A percentile compares a stretch with the other conserved stretches of the same genome.
Conservation (phyloP, 345 rosid genomes). For the Atalantia buxifolia region DNA sequence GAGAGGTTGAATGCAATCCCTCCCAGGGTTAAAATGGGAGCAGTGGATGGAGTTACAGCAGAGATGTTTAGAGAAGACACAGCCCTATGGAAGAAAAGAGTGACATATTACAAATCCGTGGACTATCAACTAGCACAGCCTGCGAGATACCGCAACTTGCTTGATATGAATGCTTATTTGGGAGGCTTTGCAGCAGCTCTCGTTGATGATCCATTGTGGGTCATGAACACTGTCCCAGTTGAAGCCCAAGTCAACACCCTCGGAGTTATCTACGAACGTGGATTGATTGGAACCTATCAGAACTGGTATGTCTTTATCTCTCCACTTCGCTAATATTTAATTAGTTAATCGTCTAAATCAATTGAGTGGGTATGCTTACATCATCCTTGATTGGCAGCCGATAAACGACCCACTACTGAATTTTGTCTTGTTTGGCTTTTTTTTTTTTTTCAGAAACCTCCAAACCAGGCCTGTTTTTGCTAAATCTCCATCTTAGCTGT, state of each 20-base stretch:
- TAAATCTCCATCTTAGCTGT: too few species aligned
- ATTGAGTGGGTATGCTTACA: neutral
- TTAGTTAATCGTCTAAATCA: neutral
- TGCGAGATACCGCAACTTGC: slow-evolving; percentile 85
- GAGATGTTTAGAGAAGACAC: slow-evolving; percentile 49
- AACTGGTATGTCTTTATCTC: slow-evolving; percentile 50
- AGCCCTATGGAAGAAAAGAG: slow-evolving; percentile 67
- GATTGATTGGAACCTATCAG: slow-evolving; percentile 89
- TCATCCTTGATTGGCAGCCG: neutral
- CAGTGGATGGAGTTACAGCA: slow-evolving; percentile 49
- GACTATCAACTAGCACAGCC: slow-evolving; percentile 57
- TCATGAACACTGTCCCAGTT: slow-evolving; percentile 73
- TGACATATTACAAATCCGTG: slow-evolving; percentile 61
- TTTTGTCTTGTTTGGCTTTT: neutral
- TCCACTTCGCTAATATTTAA: neutral
- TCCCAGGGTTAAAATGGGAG: slow-evolving; percentile 67
- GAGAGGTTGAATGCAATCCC: slow-evolving; percentile 66
- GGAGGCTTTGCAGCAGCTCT: slow-evolving; percentile 92
- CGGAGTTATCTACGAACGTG: slow-evolving; percentile 84
- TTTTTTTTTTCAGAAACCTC: neutral
- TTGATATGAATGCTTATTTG: slow-evolving; percentile 76
- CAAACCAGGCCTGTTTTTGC: neutral
- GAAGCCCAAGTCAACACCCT: slow-evolving; percentile 64
- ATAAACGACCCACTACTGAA: neutral
- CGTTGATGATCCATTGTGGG: slow-evolving; percentile 76